Percentiles rank a stretch among this genome's conserved stretches.
phyloP scores from a whole-genome alignment of 202 grass and related monocot genomes.

The Setaria italica region DNA sequence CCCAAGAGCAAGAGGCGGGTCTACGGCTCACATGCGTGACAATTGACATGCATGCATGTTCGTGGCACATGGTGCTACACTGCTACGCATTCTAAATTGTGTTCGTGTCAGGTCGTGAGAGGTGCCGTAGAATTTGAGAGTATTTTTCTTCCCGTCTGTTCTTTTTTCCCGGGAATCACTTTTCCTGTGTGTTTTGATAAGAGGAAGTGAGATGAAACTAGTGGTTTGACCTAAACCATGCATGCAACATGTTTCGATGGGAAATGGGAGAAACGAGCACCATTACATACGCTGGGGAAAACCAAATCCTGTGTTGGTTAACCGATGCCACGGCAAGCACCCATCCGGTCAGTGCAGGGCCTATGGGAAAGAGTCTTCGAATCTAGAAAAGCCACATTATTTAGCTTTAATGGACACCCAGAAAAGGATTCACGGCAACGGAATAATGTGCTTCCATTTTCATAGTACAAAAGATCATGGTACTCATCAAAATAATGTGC shows the following conservation, averaged over 20 bases:
- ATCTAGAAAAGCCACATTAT: too few species aligned
- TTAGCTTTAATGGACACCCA: too few species aligned
- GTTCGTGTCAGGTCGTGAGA: not conserved
- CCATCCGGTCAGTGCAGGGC: not conserved
- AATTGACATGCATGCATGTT: not conserved
- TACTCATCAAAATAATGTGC: too few species aligned
- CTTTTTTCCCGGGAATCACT: too few species aligned
- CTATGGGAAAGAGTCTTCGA: too few species aligned
- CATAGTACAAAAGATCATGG: too few species aligned
- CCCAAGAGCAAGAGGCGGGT: not conserved
- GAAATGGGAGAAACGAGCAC: too few species aligned
- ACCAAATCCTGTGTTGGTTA: not conserved
- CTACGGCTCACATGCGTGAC: not conserved
- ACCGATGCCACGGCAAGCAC: not conserved
- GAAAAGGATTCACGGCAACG: too few species aligned
- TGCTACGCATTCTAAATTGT: not conserved
- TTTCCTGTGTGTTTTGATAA: not conserved
- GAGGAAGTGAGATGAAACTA: not conserved
- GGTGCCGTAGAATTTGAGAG: not conserved
- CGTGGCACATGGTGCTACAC: not conserved
- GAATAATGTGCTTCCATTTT: too few species aligned
- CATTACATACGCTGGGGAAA: too few species aligned
- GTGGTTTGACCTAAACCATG: slow-evolving; percentile 4
- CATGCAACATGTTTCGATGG: not conserved
- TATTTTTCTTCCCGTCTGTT: not conserved